Evolutionary conservation across 345 rosid genomes (phyloP).

Genomic region (Citrus sp.): DNA sequence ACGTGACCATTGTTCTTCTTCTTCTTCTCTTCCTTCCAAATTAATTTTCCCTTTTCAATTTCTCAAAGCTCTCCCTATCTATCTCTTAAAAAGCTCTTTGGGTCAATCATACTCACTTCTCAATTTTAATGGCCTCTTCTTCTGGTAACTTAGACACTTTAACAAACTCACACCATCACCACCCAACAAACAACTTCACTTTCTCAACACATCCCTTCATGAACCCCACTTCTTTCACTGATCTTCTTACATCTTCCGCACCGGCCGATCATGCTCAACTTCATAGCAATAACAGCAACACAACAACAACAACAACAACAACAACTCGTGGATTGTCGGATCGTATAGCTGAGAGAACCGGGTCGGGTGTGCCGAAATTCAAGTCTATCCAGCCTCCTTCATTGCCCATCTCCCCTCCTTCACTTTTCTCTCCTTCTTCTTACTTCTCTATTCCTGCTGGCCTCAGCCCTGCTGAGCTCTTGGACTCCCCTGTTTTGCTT

Average conservation of each 20-base stretch:
- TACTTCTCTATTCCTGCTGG: constrained; percentile 83
- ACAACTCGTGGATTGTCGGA: constrained; percentile 28
- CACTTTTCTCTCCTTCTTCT: constrained; percentile 58
- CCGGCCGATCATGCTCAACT: background rate
- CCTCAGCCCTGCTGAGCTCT: constrained; percentile 69
- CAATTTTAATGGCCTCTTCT: constrained; percentile 38
- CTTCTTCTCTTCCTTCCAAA: background rate
- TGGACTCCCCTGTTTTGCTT: constrained; percentile 85
- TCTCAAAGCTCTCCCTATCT: background rate
- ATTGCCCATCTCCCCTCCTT: constrained; percentile 71
- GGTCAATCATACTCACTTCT: too few relatives aligned
- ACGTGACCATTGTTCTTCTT: constrained; percentile 27
- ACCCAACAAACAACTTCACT: constrained; percentile 16
- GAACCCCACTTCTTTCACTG: constrained; percentile 49
- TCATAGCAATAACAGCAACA: background rate
- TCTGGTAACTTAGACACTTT: constrained; percentile 38
- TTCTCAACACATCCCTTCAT: constrained; percentile 34
- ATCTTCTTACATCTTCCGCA: constrained; percentile 42
- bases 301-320: background rate
- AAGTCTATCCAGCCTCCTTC: constrained; percentile 79
- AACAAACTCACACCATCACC: constrained; percentile 18
- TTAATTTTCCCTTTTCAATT: background rate
- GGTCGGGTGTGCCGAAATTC: constrained; percentile 79
- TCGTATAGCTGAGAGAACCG: constrained; percentile 48
- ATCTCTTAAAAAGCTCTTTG: background rate